Percentiles rank a stretch among this genome's conserved stretches.
Conservation (phyloP, 768 basidiomycete species). For the Podaxis sp. region DNA sequence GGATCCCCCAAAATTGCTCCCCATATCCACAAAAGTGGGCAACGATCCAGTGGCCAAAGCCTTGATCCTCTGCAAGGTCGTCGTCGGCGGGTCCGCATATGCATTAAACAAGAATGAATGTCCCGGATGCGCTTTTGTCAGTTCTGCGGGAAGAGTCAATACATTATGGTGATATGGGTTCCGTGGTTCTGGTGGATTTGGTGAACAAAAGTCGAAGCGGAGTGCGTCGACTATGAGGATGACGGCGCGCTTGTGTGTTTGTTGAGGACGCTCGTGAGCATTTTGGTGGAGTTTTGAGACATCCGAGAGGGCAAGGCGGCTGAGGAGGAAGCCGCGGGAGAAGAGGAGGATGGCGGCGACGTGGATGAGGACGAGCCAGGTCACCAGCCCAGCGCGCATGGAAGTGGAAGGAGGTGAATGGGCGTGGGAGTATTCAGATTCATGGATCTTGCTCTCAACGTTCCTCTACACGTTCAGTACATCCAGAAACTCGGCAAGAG, state of each 20-base stretch:
- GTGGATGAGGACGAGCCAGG: conserved; percentile 67
- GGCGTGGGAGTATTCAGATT: conserved; percentile 3
- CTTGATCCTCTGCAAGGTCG: conserved; percentile 93
- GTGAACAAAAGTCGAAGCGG: conserved; percentile 90
- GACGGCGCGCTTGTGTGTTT: conserved; percentile 79
- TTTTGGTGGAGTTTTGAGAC: conserved; percentile 39
- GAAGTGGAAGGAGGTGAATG: not conserved
- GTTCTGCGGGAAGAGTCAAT: conserved; percentile 73
- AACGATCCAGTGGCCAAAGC: conserved; percentile 93
- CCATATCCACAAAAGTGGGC: conserved; percentile 94
- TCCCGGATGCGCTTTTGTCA: conserved; percentile 61
- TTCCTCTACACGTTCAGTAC: conserved; percentile 69
- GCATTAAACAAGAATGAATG: conserved; percentile 88
- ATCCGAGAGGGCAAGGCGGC: conserved; percentile 68
- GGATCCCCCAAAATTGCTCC: conserved; percentile 87
- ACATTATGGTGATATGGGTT: conserved; percentile 81
- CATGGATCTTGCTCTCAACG: conserved; percentile 15
- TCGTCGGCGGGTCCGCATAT: conserved; percentile 92
- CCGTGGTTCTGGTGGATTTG: conserved; percentile 57
- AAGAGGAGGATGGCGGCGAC: conserved; percentile 84
- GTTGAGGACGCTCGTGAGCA: conserved; percentile 44
- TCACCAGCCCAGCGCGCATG: conserved; percentile 30
- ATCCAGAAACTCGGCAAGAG: conserved; percentile 79
- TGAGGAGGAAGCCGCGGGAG: conserved; percentile 87
- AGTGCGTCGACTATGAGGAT: conserved; percentile 90